Base-by-base conservation (phyloP, 225 moss, liverwort and hornwort genomes). In the Pseudisothecium myosuroides region DNA sequence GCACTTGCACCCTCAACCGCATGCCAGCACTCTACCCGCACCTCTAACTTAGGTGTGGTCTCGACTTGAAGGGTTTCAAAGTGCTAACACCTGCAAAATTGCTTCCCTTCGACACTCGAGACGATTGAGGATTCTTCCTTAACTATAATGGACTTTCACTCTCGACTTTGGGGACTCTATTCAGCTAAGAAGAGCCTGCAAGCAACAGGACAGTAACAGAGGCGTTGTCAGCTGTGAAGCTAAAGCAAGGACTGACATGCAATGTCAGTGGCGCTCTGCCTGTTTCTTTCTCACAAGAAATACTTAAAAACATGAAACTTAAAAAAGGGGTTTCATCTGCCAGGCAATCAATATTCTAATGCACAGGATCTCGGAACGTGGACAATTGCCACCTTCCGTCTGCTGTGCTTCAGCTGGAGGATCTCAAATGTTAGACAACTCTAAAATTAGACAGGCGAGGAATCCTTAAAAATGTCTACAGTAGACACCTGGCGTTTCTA, bases 21-120 rank as follows among this genome's bases (percentile, higher is more conserved):
- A 94, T 94, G 90, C 91, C 82, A 86, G 88, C 94, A 90, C 88
- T 77, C 85, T 88, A 94, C 89, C 81, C 67, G 87, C 90, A 82
- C 85, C 93, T 83, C 91, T 80, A 89, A 93, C 37, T 87, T 62
- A 86, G 49, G 59, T 89, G 66, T 79, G 72, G 88, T 84, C 80
- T 67, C 77, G 90, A 85, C 88, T 90, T 91, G 90, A 41, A 77
- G 59, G 76, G 85, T 82, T 55, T 90, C 83, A 60, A 85, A 87
- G 76, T 87, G 89, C 90, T 88, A 93, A 83, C 88, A 92, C 87
- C 88, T 90, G 79, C 90, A 72, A 74, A 31, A 58, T 65, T 32
- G 67, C 64, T 85, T 67, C 81, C 27, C 74, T 82, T 84, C 16
- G 50, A 61, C 27, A 77, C 82, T 43, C 39, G 54, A 55, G 41